Conservation (phyloP, 2,329 filamentous ascomycete species). For the Cladophialophora carrionii region DNA sequence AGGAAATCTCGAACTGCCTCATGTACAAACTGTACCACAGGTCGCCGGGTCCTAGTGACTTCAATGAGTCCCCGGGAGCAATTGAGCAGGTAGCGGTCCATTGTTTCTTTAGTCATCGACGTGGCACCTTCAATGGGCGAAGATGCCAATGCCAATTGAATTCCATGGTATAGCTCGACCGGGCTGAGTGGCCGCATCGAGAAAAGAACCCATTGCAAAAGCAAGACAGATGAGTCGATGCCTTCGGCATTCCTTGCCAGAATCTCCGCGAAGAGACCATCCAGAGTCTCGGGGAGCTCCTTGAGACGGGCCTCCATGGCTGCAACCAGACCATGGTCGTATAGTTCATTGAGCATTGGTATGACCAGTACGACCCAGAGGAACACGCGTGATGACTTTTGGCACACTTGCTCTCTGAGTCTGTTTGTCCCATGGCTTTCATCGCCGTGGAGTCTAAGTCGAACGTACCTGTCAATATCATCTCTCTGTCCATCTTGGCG, state of each 20-base stretch:
- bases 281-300: background rate
- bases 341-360: constrained; percentile 48
- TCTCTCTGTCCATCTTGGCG: background rate
- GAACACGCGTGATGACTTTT: constrained; percentile 45
- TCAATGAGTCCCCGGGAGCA: background rate
- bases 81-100: background rate
- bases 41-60: background rate
- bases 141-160: background rate
- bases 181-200: background rate
- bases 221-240: background rate
- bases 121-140: background rate
- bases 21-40: background rate
- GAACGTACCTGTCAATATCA: background rate
- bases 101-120: background rate
- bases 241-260: background rate
- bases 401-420: background rate
- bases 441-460: background rate
- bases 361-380: constrained; percentile 52
- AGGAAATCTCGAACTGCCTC: background rate
- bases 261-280: background rate
- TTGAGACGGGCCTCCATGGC: background rate
- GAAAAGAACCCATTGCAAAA: constrained; percentile 2
- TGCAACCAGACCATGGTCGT: constrained; percentile 37
- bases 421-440: background rate
- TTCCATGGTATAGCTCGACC: background rate